Base-by-base conservation (phyloP, 768 basidiomycete genomes). In the Filobasidium floriforme region DNA sequence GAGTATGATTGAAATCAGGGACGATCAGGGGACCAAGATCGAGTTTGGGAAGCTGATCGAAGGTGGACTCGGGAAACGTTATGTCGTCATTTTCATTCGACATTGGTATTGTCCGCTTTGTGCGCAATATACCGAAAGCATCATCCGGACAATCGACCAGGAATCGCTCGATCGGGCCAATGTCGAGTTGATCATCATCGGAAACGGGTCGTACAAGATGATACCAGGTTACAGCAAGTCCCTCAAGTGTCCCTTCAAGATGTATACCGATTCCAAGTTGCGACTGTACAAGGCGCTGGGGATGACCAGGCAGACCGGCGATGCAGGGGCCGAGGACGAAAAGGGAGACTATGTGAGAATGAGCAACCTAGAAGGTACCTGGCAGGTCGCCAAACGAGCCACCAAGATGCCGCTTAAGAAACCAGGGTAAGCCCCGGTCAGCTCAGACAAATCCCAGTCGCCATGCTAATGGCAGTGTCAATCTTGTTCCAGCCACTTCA, bases 41-140 rank as follows among this genome's bases (percentile, higher is more conserved):
- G 81, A 79, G 41, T 91, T 93, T 68, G 87, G 88, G 0, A 83
- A 86, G 26, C 76, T 94, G 46, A 70, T 77, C 12, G 75, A 81
- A 12, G 80, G 81, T 68, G 62, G 41, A n/a, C 29, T 41, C 9
- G 66, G 66, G 11, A 72, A 73, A 59, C 83, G 81, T 74, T 88
- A 87, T 0, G 83, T 92, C 68, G 85, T 91, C 61, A 79, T 92
- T 49, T 94, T 94, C 80, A 87, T 96, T 69, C 82, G 92, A 51
- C 89, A 91, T 77, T 92, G 92, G 79, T 89, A 61, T 66, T 92
- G 90, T 73, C 87, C 89, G 0, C 78, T 86, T 14, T 90, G 89
- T 76, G 89, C 91, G 73, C 91, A 94, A 76, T 96, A 93, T 76
- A 85, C 92, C 82, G 81, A 84, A 49, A 87, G 85, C 41, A 82